Conservation (phyloP, 2,329 filamentous ascomycete genomes). For the Monosporascus sp. region DNA sequence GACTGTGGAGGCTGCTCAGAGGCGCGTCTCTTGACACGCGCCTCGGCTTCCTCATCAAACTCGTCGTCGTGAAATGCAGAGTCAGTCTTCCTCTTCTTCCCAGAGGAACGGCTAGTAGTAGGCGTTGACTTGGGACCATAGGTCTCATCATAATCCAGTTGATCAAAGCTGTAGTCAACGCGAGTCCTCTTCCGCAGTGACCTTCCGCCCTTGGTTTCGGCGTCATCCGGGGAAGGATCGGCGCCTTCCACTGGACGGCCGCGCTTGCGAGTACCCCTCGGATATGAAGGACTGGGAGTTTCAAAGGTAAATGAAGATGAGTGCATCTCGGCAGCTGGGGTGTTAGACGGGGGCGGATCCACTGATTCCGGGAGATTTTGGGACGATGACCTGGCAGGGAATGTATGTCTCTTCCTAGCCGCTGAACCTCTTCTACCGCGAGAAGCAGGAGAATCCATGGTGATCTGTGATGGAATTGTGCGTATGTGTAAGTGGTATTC, state of each 20-base stretch:
- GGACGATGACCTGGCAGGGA: conserved; percentile 16
- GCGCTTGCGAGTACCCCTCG: conserved; percentile 38
- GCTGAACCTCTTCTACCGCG: conserved; percentile 22
- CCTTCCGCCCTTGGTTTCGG: conserved; percentile 52
- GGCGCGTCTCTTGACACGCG: conserved; percentile 23
- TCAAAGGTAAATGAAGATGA: conserved; percentile 22
- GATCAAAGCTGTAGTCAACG: conserved; percentile 53
- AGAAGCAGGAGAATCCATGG: conserved; percentile 25
- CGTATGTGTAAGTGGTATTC: conserved; percentile 10
- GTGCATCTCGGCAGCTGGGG: conserved; percentile 14
- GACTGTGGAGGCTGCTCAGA: conserved; percentile 26
- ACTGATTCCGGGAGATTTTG: conserved; percentile 13
- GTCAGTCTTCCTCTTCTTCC: conserved; percentile 27
- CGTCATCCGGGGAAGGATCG: conserved; percentile 38
- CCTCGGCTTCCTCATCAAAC: conserved; percentile 18
- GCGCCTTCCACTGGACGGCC: conserved; percentile 36
- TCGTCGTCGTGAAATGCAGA: conserved; percentile 16
- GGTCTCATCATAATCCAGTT: conserved; percentile 42
- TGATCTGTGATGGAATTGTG: background rate
- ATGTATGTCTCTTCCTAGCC: conserved; percentile 21
- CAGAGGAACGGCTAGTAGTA: conserved; percentile 16
- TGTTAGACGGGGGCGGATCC: conserved; percentile 14
- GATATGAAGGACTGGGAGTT: conserved; percentile 24
- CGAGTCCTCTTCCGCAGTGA: conserved; percentile 52
- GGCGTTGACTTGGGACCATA: conserved; percentile 19